A percentile compares a stretch with the other conserved stretches of the same genome.
phyloP scores from a whole-genome alignment of 768 basidiomycete genomes.

The Xerocomellus dryophilus region DNA sequence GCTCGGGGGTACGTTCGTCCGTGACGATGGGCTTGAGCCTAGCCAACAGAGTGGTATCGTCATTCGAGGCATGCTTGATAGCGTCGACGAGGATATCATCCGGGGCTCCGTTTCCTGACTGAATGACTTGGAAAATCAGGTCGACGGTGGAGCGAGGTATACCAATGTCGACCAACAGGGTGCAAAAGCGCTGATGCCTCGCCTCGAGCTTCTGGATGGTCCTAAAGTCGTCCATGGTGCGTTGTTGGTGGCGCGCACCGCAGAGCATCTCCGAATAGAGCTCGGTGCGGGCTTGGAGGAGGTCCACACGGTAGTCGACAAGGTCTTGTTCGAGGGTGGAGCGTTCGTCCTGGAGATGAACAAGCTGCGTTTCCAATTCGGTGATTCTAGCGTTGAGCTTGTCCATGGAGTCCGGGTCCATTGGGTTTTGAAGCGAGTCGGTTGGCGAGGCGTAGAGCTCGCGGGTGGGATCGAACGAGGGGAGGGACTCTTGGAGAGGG shows the following conservation, averaged over 20 bases:
- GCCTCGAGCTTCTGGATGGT: constrained; percentile 29
- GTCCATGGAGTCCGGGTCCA: not conserved
- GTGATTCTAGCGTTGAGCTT: constrained; percentile 7
- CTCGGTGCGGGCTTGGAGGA: constrained; percentile 28
- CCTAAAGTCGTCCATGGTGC: constrained; percentile 19
- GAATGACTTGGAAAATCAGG: constrained; percentile 19
- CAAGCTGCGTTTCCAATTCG: constrained; percentile 14
- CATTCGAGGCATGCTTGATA: constrained; percentile 41
- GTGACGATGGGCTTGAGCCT: constrained; percentile 37
- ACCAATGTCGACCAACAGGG: constrained; percentile 28
- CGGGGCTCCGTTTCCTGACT: constrained; percentile 30
- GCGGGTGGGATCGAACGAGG: constrained; percentile 24
- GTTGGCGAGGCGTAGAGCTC: constrained; percentile 19
- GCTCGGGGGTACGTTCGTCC: constrained; percentile 37
- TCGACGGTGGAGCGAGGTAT: constrained; percentile 24
- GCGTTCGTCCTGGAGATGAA: constrained; percentile 14
- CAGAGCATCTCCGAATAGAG: constrained; percentile 30
- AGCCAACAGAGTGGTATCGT: constrained; percentile 42
- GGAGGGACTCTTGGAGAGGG: constrained; percentile 18
- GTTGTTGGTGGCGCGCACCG: constrained; percentile 28
- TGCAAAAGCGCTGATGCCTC: constrained; percentile 22
- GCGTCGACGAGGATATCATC: constrained; percentile 44
- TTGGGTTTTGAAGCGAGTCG: not conserved
- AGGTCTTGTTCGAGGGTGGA: constrained; percentile 27
- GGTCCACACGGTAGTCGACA: constrained; percentile 26